phyloP scores from a whole-genome alignment of 345 rosid genomes.

The Orychophragmus violaceus region DNA sequence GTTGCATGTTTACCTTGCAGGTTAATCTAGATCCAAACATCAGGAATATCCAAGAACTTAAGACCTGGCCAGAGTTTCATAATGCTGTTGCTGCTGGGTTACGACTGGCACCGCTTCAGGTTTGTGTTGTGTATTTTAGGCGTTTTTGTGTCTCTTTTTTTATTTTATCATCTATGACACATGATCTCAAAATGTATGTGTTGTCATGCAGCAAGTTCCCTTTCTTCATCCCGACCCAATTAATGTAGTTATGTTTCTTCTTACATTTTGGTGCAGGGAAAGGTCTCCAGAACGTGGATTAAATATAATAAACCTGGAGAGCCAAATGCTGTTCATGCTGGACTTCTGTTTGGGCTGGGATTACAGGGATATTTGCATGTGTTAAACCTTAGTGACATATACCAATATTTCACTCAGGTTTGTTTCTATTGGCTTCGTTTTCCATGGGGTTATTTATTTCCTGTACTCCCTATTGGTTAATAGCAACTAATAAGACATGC shows the following conservation, averaged over 20 bases:
- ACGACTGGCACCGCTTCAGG: conserved; percentile 92
- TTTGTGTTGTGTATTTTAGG: conserved; percentile 29
- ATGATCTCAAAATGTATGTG: conserved; percentile 5
- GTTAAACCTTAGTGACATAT: conserved; percentile 70
- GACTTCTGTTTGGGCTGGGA: conserved; percentile 92
- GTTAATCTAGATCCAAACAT: conserved; percentile 88
- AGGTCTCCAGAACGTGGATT: conserved; percentile 96
- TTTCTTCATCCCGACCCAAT: not conserved
- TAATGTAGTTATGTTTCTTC: conserved; percentile 7
- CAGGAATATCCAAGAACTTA: conserved; percentile 89
- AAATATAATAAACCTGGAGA: conserved; percentile 83
- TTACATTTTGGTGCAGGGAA: conserved; percentile 56
- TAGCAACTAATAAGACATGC: not conserved
- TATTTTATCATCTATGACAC: not conserved
- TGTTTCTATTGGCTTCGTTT: conserved; percentile 10
- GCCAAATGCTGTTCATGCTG: conserved; percentile 83
- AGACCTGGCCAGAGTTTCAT: conserved; percentile 98
- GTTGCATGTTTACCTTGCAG: conserved; percentile 36
- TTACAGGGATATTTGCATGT: conserved; percentile 87
- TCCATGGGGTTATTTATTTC: not conserved
- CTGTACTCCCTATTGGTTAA: not conserved
- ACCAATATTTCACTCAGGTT: conserved; percentile 82
- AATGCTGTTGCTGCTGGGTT: conserved; percentile 98
- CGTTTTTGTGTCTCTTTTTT: not conserved
- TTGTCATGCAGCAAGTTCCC: conserved; percentile 7